These are phyloP conservation scores for Lentinula detonsa DNA, from an alignment of 768 basidiomycete genomes.

Conservation along the genomic window DNA sequence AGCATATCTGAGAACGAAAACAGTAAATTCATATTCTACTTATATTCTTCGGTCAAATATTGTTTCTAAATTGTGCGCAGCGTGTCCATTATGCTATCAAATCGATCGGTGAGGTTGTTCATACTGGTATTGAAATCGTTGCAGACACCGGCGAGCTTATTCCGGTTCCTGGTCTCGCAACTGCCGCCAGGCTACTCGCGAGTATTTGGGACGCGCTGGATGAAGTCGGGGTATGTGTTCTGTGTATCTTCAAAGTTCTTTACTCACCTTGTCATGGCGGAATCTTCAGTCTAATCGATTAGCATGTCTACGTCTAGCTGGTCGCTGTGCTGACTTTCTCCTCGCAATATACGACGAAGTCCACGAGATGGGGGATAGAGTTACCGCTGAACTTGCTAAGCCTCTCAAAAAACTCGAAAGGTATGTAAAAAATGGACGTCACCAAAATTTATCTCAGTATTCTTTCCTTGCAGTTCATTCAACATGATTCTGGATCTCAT, in stretches of 20 bases:
- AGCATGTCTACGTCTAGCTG: constrained; percentile 43
- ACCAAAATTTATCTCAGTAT: background rate
- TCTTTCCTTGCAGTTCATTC: constrained; percentile 23
- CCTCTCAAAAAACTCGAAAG: constrained; percentile 31
- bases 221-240: background rate
- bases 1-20: constrained; percentile 1
- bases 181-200: background rate
- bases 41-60: background rate
- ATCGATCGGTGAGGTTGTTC: background rate
- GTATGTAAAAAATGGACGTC: constrained; percentile 12
- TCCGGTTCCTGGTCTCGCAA: constrained; percentile 3
- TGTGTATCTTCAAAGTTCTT: background rate
- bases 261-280: background rate
- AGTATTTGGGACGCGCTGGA: constrained; percentile 4
- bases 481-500: constrained; percentile 30
- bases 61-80: background rate
- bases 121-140: background rate
- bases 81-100: background rate
- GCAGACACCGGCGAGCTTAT: constrained; percentile 2
- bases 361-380: constrained; percentile 24
- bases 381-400: constrained; percentile 25
- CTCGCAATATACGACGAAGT: constrained; percentile 38
- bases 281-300: constrained; percentile 38
- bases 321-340: constrained; percentile 43
- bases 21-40: background rate